phyloP scores from a whole-genome alignment of 768 basidiomycete genomes.

The Mrakia gelida region DNA sequence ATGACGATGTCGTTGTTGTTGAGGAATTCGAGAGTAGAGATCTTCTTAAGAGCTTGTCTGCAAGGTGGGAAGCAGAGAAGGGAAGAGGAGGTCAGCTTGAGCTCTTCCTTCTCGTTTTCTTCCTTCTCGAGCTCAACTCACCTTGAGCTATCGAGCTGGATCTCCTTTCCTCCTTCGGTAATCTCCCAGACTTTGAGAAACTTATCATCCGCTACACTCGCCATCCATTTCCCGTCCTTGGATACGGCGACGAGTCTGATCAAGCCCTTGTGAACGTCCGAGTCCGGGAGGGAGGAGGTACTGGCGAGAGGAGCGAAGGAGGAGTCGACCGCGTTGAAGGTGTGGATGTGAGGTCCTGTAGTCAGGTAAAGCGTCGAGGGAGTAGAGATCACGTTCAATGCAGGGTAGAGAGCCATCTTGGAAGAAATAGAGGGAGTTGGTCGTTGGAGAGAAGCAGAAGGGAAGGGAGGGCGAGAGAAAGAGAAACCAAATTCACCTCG shows the following conservation, averaged over 20 bases:
- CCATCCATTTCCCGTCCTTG: constrained; percentile 46
- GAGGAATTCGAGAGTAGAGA: constrained; percentile 65
- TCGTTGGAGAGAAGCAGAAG: background rate
- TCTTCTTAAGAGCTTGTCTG: constrained; percentile 79
- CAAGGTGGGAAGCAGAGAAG: background rate
- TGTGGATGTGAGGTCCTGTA: constrained; percentile 21
- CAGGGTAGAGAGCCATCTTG: constrained; percentile 21
- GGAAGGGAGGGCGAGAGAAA: background rate
- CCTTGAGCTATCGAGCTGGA: constrained; percentile 62
- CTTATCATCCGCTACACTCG: constrained; percentile 74
- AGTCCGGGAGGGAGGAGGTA: constrained; percentile 13
- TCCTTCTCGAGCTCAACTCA: constrained; percentile 41
- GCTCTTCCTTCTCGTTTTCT: background rate
- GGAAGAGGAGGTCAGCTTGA: background rate
- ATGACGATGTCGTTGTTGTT: constrained; percentile 65
- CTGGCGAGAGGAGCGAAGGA: constrained; percentile 14
- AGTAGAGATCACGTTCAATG: constrained; percentile 17
- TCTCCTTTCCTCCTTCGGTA: constrained; percentile 41
- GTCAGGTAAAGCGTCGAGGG: background rate
- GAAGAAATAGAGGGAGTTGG: background rate
- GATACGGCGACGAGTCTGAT: constrained; percentile 39
- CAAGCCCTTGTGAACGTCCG: constrained; percentile 28
- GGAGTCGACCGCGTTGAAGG: background rate
- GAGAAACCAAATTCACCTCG: background rate
- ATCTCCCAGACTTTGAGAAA: constrained; percentile 68